Percentiles rank a stretch among this genome's conserved stretches.
Conservation (phyloP, 805 yeast genomes). For the Ogataea nakhonphanomensis region DNA sequence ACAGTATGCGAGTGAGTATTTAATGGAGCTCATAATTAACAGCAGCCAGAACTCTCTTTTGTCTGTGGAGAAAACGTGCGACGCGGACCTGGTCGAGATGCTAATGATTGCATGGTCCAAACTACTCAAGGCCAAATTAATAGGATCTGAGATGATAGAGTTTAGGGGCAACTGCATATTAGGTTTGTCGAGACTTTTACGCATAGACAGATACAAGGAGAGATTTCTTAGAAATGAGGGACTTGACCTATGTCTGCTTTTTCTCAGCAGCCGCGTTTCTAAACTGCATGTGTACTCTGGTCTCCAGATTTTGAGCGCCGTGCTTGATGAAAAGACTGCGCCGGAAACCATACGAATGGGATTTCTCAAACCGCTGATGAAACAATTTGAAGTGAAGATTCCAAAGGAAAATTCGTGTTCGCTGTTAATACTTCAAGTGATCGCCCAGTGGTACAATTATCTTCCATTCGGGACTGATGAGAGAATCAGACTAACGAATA, state of each 20-base stretch:
- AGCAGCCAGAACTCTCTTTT: not conserved
- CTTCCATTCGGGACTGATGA: constrained; percentile 20
- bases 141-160: constrained; percentile 13
- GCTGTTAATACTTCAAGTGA: constrained; percentile 6
- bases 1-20: constrained; percentile 19
- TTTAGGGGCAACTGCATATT: constrained; percentile 16
- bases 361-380: constrained; percentile 16
- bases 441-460: constrained; percentile 13
- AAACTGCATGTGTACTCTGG: constrained; percentile 17
- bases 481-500: constrained; percentile 19
- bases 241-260: constrained; percentile 14
- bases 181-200: constrained; percentile 12
- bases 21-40: constrained; percentile 9
- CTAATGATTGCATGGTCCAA: constrained; percentile 14
- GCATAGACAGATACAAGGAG: not conserved
- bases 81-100: constrained; percentile 10
- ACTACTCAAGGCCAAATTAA: constrained; percentile 6
- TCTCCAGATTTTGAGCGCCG: constrained; percentile 10
- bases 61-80: not conserved
- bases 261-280: constrained; percentile 10
- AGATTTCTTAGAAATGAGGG: constrained; percentile 17
- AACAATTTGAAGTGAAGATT: constrained; percentile 6
- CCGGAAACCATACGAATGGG: constrained; percentile 9
- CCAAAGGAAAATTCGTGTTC: constrained; percentile 6
- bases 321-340: constrained; percentile 6